phyloP scores from a whole-genome alignment of 805 yeast genomes.

The Clavispora fructus region DNA sequence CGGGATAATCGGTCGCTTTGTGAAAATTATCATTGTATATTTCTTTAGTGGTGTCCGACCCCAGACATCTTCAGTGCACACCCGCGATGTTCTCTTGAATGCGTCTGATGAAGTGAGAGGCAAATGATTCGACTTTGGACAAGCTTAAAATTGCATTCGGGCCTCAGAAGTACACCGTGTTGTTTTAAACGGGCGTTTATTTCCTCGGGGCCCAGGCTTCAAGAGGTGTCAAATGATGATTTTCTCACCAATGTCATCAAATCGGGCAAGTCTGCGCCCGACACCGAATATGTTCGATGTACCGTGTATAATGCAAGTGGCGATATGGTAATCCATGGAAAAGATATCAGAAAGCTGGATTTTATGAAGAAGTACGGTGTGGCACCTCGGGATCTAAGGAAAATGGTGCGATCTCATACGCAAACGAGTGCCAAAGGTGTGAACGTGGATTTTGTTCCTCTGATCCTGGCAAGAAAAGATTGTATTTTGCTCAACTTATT shows the following conservation, averaged over 20 bases:
- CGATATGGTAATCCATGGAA: slow-evolving; percentile 38
- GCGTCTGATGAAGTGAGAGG: background rate
- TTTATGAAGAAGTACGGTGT: slow-evolving; percentile 42
- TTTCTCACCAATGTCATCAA: slow-evolving; percentile 15
- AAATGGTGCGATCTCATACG: slow-evolving; percentile 33
- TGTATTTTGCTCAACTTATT: slow-evolving; percentile 45
- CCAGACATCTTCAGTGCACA: background rate
- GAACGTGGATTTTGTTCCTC: slow-evolving; percentile 50
- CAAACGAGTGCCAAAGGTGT: slow-evolving; percentile 12
- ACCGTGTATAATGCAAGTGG: slow-evolving; percentile 47
- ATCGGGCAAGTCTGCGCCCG: slow-evolving; percentile 15
- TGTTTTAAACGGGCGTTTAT: background rate
- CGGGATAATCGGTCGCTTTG: no score
- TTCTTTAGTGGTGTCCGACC: background rate
- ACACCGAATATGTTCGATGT: slow-evolving; percentile 39
- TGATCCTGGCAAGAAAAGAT: slow-evolving; percentile 43
- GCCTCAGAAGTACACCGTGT: background rate
- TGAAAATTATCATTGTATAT: no score
- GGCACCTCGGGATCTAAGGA: slow-evolving; percentile 55
- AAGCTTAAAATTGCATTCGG: background rate
- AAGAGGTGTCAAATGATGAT: slow-evolving; percentile 8
- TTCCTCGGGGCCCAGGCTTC: background rate
- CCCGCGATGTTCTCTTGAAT: background rate
- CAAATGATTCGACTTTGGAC: background rate
- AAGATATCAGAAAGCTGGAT: slow-evolving; percentile 39